Conservation (phyloP, 2,329 filamentous ascomycete species). For the Venturia oleaginea region DNA sequence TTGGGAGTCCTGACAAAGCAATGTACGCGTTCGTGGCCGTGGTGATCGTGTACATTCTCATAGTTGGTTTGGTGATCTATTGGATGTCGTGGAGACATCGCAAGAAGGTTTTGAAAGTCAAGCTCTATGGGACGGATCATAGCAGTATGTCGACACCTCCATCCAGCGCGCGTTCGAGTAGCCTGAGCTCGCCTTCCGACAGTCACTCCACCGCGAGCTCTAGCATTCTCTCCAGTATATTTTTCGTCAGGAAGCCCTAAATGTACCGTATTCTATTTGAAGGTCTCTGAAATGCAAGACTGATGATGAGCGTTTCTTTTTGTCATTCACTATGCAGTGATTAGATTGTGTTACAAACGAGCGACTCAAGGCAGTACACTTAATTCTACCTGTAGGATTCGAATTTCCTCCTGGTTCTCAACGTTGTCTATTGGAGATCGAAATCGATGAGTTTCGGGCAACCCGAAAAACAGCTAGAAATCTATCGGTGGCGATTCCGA, state of each 20-base stretch:
- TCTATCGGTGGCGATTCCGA: too few relatives aligned
- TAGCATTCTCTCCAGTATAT: not conserved
- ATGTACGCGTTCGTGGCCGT: not conserved
- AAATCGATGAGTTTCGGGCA: too few relatives aligned
- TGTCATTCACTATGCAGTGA: not conserved
- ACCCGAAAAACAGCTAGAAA: too few relatives aligned
- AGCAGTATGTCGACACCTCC: not conserved
- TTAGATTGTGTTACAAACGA: too few relatives aligned
- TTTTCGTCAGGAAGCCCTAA: not conserved
- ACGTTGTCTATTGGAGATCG: too few relatives aligned
- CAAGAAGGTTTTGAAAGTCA: not conserved
- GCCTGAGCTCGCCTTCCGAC: not conserved
- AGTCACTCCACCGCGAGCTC: not conserved
- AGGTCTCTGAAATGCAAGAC: not conserved
- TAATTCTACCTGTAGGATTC: too few relatives aligned
- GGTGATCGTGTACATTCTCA: not conserved
- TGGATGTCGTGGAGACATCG: not conserved
- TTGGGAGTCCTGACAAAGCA: not conserved
- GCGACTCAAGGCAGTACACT: too few relatives aligned
- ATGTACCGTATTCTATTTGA: not conserved
- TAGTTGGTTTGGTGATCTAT: not conserved
- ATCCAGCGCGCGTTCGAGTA: not conserved
- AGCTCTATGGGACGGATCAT: not conserved
- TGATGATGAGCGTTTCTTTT: not conserved
- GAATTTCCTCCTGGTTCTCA: too few relatives aligned